phyloP scores from a whole-genome alignment of 805 yeast species.

The Ogataea saltuana region DNA sequence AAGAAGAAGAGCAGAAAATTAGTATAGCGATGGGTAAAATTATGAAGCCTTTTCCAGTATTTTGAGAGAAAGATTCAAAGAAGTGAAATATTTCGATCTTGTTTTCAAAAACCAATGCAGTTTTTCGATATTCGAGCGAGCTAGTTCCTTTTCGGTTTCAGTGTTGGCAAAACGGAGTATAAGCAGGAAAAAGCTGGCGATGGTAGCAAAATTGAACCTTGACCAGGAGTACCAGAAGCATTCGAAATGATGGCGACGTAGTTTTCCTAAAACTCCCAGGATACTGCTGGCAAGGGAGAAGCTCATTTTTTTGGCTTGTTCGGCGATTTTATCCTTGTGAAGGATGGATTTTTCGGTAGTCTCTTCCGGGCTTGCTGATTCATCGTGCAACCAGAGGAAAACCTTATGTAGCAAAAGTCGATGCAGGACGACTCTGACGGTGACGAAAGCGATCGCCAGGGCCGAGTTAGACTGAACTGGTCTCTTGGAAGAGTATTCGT shows the following conservation, averaged over 20 bases:
- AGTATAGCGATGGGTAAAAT: too few species aligned
- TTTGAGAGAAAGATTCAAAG: not conserved
- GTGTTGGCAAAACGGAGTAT: constrained; percentile 3
- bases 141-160: constrained; percentile 1
- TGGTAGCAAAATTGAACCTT: constrained; percentile 19
- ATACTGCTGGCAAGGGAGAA: constrained; percentile 8
- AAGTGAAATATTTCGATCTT: constrained; percentile 5
- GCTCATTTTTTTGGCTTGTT: constrained; percentile 1
- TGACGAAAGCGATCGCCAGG: constrained; percentile 13
- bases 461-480: constrained; percentile 10
- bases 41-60: not conserved
- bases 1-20: too few species aligned
- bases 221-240: constrained; percentile 23
- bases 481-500: constrained; percentile 3
- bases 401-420: constrained; percentile 14
- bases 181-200: constrained; percentile 16
- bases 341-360: constrained; percentile 2
- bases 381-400: constrained; percentile 5
- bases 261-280: constrained; percentile 8
- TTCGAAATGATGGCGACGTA: constrained; percentile 16
- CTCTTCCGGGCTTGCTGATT: constrained; percentile 1
- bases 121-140: constrained; percentile 6
- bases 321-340: constrained; percentile 1
- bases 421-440: constrained; percentile 8
- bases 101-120: constrained; percentile 21